A percentile compares a stretch with the other conserved stretches of the same genome.
phyloP scores from a whole-genome alignment of 1,284 basidiomycete species.

The Sporisorium graminicola region DNA sequence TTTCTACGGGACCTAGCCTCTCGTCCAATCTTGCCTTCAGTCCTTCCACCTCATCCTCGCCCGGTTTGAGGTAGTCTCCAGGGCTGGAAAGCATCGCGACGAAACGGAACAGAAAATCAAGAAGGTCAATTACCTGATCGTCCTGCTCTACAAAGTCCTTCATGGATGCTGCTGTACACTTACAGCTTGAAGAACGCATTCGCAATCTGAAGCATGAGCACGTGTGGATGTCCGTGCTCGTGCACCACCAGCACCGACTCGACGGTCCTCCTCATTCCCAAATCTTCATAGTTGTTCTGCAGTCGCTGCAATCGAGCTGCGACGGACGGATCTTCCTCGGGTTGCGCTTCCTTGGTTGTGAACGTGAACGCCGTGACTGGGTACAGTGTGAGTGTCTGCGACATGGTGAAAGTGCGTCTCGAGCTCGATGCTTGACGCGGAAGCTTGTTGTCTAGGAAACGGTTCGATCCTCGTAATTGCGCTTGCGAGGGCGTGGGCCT shows the following conservation, averaged over 20 bases:
- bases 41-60: conserved; percentile 90
- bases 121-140: too few species aligned
- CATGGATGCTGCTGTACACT: conserved; percentile 64
- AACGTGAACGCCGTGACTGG: conserved; percentile 90
- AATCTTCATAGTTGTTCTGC: conserved; percentile 96
- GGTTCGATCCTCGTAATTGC: not conserved
- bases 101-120: too few species aligned
- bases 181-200: conserved; percentile 99
- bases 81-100: conserved; percentile 75
- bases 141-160: too few species aligned
- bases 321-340: conserved; percentile 95
- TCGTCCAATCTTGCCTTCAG: conserved; percentile 88
- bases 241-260: conserved; percentile 97
- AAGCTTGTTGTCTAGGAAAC: not conserved
- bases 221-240: conserved; percentile 76
- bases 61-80: conserved; percentile 96
- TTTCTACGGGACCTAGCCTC: conserved; percentile 71
- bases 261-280: conserved; percentile 89
- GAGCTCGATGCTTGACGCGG: not conserved
- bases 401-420: conserved; percentile 30
- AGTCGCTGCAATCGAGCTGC: conserved; percentile 72
- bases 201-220: conserved; percentile 96
- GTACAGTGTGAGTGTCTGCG: conserved; percentile 71
- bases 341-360: conserved; percentile 92
- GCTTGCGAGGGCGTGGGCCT: too few species aligned